Base-by-base conservation (phyloP, 768 basidiomycete species). In the Rhodosporidiobolus odoratus region DNA sequence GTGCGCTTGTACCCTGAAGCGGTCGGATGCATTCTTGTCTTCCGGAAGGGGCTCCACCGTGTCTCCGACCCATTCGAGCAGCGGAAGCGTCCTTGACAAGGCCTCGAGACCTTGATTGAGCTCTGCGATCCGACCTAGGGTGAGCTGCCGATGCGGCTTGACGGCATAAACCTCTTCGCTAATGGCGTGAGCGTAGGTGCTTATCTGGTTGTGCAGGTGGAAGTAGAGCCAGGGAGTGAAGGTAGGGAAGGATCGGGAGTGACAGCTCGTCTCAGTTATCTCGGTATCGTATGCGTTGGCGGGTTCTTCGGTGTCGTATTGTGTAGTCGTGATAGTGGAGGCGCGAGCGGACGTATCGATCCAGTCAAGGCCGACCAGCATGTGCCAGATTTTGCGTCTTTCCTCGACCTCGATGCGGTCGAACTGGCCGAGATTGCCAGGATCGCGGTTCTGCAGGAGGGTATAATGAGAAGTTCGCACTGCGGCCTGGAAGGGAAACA, bases 231-330 rank as follows among this genome's bases (percentile, higher is more conserved):
- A 25, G 1, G 71, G 66, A 5, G 74, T 75, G 40, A 68, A 57
- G 16, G 61, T 48, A 7, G 70, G 48, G 61, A 67, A 62, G 0
- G 70, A 65, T 0, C 58, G 58, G 2, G 50, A 27, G 27, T 7
- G 30, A 58, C 71, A 30, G 21, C 64, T 52, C 13, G 12, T 4
- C 0, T 34, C 41, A 23, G 67, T 72, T 40, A 75, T 65, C 40
- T 75, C 64, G 27, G 45, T 34, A 56, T 75, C 73, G 38, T 16
- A 64, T 2, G 66, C 69, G 52, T 62, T 72, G 52, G 57, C 27
- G 8, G 74, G 70, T n/a, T 45, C 27, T n/a, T 50, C 45, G 4
- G 68, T 67, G 62, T 75, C 74, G 65, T 58, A 64, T 13, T 69
- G 60, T 1, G 63, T 25, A 8, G 67, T n/a, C 2, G 54, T 37